These are phyloP conservation scores for Naegleria lovaniensis DNA, from an alignment of 208 protist genomes.

Conservation along the genomic window DNA sequence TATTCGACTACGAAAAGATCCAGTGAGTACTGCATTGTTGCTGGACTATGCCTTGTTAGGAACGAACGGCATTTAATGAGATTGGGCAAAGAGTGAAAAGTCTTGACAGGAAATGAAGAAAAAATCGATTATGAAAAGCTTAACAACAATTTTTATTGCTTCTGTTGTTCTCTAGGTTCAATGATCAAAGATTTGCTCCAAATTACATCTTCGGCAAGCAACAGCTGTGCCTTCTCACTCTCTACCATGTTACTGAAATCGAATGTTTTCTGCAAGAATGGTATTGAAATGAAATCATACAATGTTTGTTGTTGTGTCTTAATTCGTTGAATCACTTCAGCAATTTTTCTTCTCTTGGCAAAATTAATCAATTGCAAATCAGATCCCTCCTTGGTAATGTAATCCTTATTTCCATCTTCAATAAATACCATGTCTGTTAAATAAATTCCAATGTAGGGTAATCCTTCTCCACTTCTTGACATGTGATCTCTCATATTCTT, in stretches of 20 bases:
- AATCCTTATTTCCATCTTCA: constrained; percentile 49
- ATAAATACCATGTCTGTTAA: constrained; percentile 56
- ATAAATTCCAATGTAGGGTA: constrained; percentile 56
- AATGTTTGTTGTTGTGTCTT: background rate
- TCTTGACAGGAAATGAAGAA: too few relatives aligned
- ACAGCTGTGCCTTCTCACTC: background rate
- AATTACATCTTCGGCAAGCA: background rate
- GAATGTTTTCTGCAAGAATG: background rate
- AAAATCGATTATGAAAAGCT: too few relatives aligned
- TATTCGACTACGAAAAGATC: too few relatives aligned
- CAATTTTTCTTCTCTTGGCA: background rate
- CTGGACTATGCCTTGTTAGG: too few relatives aligned
- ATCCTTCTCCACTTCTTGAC: too few relatives aligned
- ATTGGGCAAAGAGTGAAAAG: too few relatives aligned
- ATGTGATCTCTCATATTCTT: background rate
- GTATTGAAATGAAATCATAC: constrained; percentile 6
- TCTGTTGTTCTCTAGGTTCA: background rate
- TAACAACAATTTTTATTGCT: background rate
- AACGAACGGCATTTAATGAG: too few relatives aligned
- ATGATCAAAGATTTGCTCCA: background rate
- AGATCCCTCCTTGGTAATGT: background rate
- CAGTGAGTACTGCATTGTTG: too few relatives aligned
- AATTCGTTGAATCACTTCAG: background rate
- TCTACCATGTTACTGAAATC: background rate
- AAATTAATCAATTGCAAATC: background rate